Percentiles rank a stretch among this genome's conserved stretches.
Conservation (phyloP, 768 basidiomycete species). For the Piloderma croceum region DNA sequence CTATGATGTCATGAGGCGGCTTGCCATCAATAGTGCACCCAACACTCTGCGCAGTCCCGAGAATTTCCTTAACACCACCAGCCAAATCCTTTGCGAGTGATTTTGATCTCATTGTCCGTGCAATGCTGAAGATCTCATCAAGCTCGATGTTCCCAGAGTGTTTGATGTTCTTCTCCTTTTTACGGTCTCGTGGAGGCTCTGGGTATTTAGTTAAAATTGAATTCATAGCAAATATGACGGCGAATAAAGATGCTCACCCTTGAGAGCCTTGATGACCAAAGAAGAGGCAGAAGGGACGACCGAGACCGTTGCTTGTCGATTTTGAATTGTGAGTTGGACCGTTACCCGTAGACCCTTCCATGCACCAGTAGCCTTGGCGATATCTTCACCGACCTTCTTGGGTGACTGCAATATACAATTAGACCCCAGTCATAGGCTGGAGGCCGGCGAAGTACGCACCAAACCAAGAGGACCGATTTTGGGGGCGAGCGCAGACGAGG, state of each 20-base stretch:
- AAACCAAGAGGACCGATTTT: constrained; percentile 99
- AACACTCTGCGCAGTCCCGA: constrained; percentile 94
- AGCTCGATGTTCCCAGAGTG: constrained; percentile 91
- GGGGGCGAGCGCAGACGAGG: constrained; percentile 95
- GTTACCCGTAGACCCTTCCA: constrained; percentile 99
- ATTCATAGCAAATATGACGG: neutral
- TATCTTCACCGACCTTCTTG: constrained; percentile 99
- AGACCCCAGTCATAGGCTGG: constrained; percentile 2
- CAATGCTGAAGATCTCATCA: constrained; percentile 92
- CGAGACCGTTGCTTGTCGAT: constrained; percentile 95
- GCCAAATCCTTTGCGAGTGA: constrained; percentile 89
- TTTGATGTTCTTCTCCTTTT: constrained; percentile 99
- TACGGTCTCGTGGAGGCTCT: constrained; percentile 99
- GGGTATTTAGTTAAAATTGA: constrained; percentile 9
- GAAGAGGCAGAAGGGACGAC: constrained; percentile 97
- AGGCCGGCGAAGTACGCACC: constrained; percentile 46
- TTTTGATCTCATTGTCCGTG: constrained; percentile 92
- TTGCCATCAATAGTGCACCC: constrained; percentile 95
- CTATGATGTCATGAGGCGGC: constrained; percentile 90
- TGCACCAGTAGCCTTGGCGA: constrained; percentile 94
- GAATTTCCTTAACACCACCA: constrained; percentile 92
- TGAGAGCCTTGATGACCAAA: constrained; percentile 95
- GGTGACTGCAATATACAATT: constrained; percentile 63
- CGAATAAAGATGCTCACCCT: constrained; percentile 56
- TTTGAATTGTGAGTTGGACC: constrained; percentile 98